Evolutionary conservation across 495 filamentous ascomycete species (phyloP).

Genomic region (Annulohypoxylon nitens): DNA sequence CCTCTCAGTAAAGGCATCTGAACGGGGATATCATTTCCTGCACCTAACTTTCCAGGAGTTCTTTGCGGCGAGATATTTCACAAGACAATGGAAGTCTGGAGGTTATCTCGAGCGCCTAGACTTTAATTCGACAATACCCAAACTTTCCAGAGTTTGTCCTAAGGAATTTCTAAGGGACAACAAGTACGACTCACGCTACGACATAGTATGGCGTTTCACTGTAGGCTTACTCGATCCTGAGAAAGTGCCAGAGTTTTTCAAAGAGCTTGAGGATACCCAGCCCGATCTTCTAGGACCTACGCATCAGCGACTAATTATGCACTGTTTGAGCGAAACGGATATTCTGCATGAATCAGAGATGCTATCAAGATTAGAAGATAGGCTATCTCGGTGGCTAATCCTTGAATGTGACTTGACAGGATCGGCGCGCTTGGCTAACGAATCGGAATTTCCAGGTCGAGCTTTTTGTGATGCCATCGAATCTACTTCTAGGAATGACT

Average conservation of each 20-base stretch:
- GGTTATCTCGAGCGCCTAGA: too few relatives aligned
- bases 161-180: background rate
- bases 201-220: slow-evolving; percentile 13
- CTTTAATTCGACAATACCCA: too few relatives aligned
- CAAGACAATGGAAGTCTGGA: too few relatives aligned
- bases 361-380: background rate
- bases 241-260: background rate
- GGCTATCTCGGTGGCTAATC: background rate
- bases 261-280: background rate
- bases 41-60: too few relatives aligned
- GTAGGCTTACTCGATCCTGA: background rate
- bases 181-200: slow-evolving; percentile 1
- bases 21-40: too few relatives aligned
- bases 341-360: background rate
- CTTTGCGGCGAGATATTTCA: too few relatives aligned
- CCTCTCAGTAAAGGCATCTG: too few relatives aligned
- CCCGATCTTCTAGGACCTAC: background rate
- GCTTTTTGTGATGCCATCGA: background rate
- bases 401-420: background rate
- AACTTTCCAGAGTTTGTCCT: background rate
- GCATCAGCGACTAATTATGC: slow-evolving; percentile 1
- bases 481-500: too few relatives aligned
- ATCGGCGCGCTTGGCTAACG: background rate
- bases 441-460: slow-evolving; percentile 2
- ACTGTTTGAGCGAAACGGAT: slow-evolving; percentile 5